These are phyloP conservation scores for Talinum fruticosum DNA, from an alignment of 148 eudicot species.

Conservation along the genomic window DNA sequence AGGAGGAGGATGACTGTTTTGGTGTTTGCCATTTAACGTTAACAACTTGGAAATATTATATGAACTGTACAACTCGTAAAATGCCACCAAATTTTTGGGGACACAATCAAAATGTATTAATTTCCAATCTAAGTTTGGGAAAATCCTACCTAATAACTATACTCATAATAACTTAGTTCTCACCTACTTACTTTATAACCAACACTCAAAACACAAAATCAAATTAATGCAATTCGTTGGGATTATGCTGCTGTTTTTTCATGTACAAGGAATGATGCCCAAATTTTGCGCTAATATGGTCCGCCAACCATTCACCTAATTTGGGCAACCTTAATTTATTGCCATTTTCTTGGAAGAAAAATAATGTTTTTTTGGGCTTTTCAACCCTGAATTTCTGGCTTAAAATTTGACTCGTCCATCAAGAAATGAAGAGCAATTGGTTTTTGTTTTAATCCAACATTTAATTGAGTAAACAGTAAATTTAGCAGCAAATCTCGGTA, in stretches of 20 bases:
- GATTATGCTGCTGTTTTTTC: not conserved
- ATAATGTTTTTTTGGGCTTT: not conserved
- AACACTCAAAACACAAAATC: not conserved
- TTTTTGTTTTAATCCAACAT: not conserved
- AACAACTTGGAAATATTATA: no score
- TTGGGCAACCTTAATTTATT: slow-evolving; percentile 2
- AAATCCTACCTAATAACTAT: slow-evolving; percentile 8
- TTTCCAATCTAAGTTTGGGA: not conserved
- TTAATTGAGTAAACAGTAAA: no score
- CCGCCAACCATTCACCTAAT: slow-evolving; percentile 17
- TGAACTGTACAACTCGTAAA: no score
- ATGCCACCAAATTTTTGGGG: no score
- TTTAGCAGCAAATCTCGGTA: no score
- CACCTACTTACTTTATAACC: slow-evolving; percentile 1
- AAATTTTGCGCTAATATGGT: not conserved
- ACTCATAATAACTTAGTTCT: not conserved
- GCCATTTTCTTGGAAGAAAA: not conserved
- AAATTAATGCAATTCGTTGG: not conserved
- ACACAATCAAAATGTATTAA: no score
- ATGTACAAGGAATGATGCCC: not conserved
- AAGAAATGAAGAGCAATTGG: not conserved
- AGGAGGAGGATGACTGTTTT: no score
- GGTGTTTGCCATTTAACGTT: no score
- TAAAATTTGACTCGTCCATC: not conserved
- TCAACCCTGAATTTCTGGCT: not conserved